Evolutionary conservation across 345 rosid genomes (phyloP).

Genomic region (Schrenkiella parvula): DNA sequence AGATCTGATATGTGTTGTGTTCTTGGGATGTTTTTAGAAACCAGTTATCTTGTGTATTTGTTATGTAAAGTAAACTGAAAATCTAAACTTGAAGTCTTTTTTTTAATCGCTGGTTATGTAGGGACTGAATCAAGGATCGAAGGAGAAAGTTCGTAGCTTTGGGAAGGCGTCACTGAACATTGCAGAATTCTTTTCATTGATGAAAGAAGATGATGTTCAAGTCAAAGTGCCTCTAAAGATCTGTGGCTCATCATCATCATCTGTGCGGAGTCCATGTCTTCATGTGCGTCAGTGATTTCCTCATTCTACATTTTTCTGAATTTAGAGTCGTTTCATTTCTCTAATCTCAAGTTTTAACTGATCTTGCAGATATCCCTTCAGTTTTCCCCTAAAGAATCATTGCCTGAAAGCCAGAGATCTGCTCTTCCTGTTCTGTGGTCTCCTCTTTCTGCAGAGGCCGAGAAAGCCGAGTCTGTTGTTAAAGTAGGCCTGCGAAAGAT

Average conservation of each 20-base stretch:
- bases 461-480: conserved; percentile 77
- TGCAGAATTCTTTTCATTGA: conserved; percentile 55
- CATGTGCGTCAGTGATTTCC: conserved; percentile 22
- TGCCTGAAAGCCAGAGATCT: conserved; percentile 25
- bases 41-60: neutral
- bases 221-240: conserved; percentile 51
- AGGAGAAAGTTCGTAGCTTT: conserved; percentile 50
- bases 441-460: conserved; percentile 50
- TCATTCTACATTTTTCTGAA: neutral
- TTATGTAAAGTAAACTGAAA: neutral
- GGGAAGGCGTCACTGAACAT: conserved; percentile 61
- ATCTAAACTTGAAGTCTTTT: neutral
- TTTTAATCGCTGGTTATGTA: conserved; percentile 6
- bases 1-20: neutral
- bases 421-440: conserved; percentile 47
- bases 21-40: neutral
- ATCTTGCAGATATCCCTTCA: conserved; percentile 44
- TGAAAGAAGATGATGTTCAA: conserved; percentile 57
- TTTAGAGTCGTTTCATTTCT: neutral
- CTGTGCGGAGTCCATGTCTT: conserved; percentile 19
- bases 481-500: conserved; percentile 90
- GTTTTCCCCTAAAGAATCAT: conserved; percentile 34
- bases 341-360: conserved; percentile 14
- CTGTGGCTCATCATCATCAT: conserved; percentile 27
- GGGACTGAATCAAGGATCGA: conserved; percentile 46